Evolutionary conservation across 2,329 filamentous ascomycete genomes (phyloP), one percentile per base, ranked within the genome.

Genomic region (Ascosphaera apis): DNA sequence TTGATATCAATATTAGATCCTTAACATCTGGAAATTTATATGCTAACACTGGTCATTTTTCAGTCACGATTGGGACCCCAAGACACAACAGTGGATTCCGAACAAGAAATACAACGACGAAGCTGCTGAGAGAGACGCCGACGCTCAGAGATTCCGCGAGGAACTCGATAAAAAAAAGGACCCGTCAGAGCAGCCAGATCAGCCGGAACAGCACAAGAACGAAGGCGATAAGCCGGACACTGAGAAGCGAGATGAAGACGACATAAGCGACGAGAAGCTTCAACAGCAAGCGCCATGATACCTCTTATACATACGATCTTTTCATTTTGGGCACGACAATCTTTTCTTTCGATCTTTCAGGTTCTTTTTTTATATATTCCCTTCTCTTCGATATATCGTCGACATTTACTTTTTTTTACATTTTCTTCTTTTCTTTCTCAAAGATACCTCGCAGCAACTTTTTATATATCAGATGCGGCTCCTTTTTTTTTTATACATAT

Each of bases 41-140:
- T 18, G 3, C 5, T 33, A 33, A 16, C 6, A 4, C 13, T 35
- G 31, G 21, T 32, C 12, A 34, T n/a, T 9, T 35, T 21, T 15
- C 25, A 58, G 56, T 37, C 54, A 58, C 41, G 53, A 49, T 13
- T 59, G 55, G 54, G 41, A 48, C 37, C 41, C 48, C 2, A 39
- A 47, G 8, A 25, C 45, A 11, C 47, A 49, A 28, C 44, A 52
- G 42, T 57, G 54, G 54, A 38, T 56, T 15, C 41, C 45, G 1
- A 45, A 53, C 37, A 23, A 43, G 33, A 36, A 40, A 25, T 39
- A 45, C 34, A 40, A 42, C 15, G 36, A 43, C 31, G 40, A 40
- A 40, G 23, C 12, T n/a, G 12, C 12, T 13, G 33, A 35, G 12
- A 13, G 17, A 28, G 17, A 23, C 4, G 33, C 17, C 7, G 4